A percentile compares a stretch with the other conserved stretches of the same genome.
These are phyloP conservation scores for Gossypium thurberi DNA, from an alignment of 345 rosid genomes.

Conservation along the genomic window DNA sequence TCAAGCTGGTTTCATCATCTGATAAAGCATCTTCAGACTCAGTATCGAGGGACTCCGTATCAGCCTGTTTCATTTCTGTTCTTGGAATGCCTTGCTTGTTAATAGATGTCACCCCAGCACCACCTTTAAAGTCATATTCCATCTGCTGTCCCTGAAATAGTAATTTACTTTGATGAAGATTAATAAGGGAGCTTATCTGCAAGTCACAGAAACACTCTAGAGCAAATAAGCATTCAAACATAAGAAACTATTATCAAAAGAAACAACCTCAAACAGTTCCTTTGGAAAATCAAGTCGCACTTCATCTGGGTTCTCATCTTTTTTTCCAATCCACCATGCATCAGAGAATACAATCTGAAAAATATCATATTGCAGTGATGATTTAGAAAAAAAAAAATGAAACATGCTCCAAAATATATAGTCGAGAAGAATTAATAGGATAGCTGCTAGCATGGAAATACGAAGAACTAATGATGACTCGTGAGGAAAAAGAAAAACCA, in stretches of 20 bases:
- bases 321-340: conserved; percentile 92
- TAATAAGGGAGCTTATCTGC: not conserved
- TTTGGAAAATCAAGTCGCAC: conserved; percentile 65
- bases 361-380: conserved; percentile 11
- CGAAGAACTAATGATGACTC: not conserved
- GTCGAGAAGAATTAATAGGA: not conserved
- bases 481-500: not conserved
- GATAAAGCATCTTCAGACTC: conserved; percentile 42
- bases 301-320: conserved; percentile 87
- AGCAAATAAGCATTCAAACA: not conserved
- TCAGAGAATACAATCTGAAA: conserved; percentile 86
- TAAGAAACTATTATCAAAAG: not conserved
- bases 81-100: conserved; percentile 25
- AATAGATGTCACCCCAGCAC: conserved; percentile 48
- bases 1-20: conserved; percentile 31
- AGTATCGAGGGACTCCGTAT: conserved; percentile 41
- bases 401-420: not conserved
- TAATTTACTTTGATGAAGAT: not conserved
- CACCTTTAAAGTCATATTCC: conserved; percentile 66
- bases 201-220: not conserved
- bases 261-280: conserved; percentile 60
- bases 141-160: conserved; percentile 42
- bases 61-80: conserved; percentile 34
- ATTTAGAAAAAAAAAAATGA: not conserved
- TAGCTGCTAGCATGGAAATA: not conserved